These are phyloP conservation scores for Annulohypoxylon nitens DNA, from an alignment of 495 filamentous ascomycete genomes.

Conservation along the genomic window DNA sequence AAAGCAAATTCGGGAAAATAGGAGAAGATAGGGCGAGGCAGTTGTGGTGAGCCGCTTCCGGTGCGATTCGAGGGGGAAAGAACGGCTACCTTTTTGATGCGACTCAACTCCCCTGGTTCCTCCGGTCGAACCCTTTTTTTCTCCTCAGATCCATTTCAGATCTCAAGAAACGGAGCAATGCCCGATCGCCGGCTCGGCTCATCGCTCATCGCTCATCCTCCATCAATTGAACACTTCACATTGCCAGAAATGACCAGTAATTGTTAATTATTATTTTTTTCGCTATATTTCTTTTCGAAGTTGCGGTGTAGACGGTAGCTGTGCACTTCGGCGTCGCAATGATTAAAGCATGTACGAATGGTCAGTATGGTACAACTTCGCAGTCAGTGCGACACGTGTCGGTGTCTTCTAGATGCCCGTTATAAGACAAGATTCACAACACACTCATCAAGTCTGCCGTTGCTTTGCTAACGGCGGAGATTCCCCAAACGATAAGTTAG, in stretches of 20 bases:
- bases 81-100: background rate
- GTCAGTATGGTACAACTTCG: slow-evolving; percentile 33
- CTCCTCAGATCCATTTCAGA: too few relatives aligned
- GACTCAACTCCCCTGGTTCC: background rate
- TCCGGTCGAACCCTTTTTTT: background rate
- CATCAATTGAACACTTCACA: background rate
- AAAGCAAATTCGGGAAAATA: slow-evolving; percentile 5
- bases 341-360: slow-evolving; percentile 30
- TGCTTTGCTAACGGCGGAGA: slow-evolving; percentile 1
- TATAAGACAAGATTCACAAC: slow-evolving; percentile 1
- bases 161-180: background rate
- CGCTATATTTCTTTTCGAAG: slow-evolving; percentile 15
- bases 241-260: background rate
- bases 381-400: slow-evolving; percentile 24
- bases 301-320: slow-evolving; percentile 15
- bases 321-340: background rate
- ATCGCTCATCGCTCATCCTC: background rate
- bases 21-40: background rate
- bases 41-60: background rate
- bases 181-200: background rate
- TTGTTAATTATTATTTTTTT: background rate
- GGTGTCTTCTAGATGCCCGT: slow-evolving; percentile 1
- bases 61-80: background rate
- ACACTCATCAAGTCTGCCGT: slow-evolving; percentile 8
- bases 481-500: slow-evolving; percentile 9